These are phyloP conservation scores for Erodium maritimum DNA, from an alignment of 345 rosid genomes.

Conservation along the genomic window DNA sequence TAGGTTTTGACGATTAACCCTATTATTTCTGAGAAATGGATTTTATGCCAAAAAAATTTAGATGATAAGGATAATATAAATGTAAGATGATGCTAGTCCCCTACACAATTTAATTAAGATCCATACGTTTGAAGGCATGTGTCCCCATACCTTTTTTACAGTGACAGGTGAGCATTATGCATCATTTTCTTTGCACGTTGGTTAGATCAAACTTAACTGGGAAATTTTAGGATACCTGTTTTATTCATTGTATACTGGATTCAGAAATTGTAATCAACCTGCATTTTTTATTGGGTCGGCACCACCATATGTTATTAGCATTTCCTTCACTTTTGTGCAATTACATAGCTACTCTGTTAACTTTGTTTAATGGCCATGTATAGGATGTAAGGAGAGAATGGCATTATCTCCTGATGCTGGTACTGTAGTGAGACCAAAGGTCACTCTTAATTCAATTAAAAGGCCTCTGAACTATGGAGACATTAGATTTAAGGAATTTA, in stretches of 20 bases:
- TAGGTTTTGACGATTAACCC: no score
- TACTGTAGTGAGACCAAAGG: constrained; percentile 27
- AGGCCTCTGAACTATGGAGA: constrained; percentile 26
- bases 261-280: background rate
- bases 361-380: constrained; percentile 6
- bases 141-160: background rate
- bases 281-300: background rate
- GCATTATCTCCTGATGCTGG: constrained; percentile 21
- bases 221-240: background rate
- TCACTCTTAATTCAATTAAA: constrained; percentile 31
- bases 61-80: no score
- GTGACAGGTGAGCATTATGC: background rate
- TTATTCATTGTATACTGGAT: background rate
- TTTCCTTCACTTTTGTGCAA: background rate
- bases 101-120: background rate
- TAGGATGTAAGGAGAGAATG: constrained; percentile 27
- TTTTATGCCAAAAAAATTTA: no score
- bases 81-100: background rate
- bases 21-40: no score
- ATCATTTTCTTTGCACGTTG: background rate
- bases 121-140: background rate
- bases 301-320: background rate
- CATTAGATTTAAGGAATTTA: constrained; percentile 19
- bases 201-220: background rate
- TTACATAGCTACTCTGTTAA: constrained; percentile 1